Conservation (phyloP, 2,329 filamentous ascomycete species). For the Aspergillus clavatus region DNA sequence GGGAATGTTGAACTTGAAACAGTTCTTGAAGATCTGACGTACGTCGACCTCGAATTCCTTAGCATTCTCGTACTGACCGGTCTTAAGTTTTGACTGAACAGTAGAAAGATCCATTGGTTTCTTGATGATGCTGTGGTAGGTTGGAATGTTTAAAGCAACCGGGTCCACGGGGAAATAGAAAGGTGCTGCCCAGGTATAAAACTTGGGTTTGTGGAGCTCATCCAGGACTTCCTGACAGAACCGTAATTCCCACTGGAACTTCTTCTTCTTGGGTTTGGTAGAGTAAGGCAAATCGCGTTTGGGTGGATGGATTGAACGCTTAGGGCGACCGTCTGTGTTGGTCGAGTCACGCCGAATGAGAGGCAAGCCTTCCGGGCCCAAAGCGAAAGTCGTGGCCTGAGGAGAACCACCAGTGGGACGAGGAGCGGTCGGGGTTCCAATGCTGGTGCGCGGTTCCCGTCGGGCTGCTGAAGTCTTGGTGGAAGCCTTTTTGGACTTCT, state of each 20-base stretch:
- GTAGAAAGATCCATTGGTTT: conserved; percentile 92
- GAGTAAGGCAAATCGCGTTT: conserved; percentile 91
- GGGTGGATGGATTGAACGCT: conserved; percentile 88
- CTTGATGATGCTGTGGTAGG: conserved; percentile 90
- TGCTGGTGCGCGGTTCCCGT: conserved; percentile 45
- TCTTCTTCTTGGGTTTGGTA: conserved; percentile 84
- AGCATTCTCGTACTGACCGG: conserved; percentile 71
- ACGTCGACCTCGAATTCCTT: conserved; percentile 86
- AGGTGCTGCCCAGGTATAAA: conserved; percentile 62
- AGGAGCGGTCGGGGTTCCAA: conserved; percentile 40
- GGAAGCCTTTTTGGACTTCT: conserved; percentile 48
- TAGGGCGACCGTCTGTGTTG: conserved; percentile 73
- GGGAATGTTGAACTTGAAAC: conserved; percentile 82
- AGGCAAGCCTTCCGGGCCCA: conserved; percentile 72
- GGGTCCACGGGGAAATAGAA: conserved; percentile 87
- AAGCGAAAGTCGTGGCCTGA: conserved; percentile 61
- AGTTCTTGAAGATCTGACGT: conserved; percentile 79
- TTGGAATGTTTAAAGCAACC: conserved; percentile 86
- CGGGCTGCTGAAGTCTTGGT: conserved; percentile 43
- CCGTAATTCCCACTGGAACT: conserved; percentile 78
- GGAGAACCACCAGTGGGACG: conserved; percentile 27
- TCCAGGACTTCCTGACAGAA: conserved; percentile 80
- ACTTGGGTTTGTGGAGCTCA: conserved; percentile 70
- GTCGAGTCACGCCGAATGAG: conserved; percentile 81
- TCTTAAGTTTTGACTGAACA: conserved; percentile 70